phyloP scores from a whole-genome alignment of 179 eudicot genomes.

The Corrigiola litoralis region DNA sequence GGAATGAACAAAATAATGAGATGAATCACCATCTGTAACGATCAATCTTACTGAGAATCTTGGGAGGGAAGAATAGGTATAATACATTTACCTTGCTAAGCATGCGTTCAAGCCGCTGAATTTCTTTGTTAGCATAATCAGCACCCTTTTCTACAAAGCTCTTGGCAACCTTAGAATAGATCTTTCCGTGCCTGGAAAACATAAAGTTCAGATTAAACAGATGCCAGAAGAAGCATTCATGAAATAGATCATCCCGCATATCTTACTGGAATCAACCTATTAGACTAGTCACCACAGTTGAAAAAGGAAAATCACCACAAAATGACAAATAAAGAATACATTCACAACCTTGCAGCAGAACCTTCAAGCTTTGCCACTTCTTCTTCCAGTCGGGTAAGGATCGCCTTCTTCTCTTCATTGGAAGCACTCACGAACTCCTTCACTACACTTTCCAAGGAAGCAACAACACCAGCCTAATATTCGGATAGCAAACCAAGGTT shows the following conservation, averaged over 20 bases:
- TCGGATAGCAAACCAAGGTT: neutral
- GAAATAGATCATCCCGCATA: neutral
- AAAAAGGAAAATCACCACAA: neutral
- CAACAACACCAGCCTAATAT: slow-evolving; percentile 65
- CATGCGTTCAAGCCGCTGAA: slow-evolving; percentile 79
- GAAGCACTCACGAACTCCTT: slow-evolving; percentile 77
- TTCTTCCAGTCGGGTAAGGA: slow-evolving; percentile 57
- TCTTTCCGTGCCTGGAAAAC: slow-evolving; percentile 69
- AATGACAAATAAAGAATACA: neutral
- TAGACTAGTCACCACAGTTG: neutral
- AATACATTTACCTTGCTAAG: slow-evolving; percentile 65
- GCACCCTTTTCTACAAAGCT: slow-evolving; percentile 77
- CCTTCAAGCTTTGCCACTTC: slow-evolving; percentile 85
- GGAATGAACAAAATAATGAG: neutral
- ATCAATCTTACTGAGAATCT: neutral
- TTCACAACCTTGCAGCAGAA: slow-evolving; percentile 68
- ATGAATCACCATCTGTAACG: neutral
- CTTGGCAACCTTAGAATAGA: slow-evolving; percentile 83
- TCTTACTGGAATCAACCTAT: neutral
- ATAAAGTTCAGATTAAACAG: slow-evolving; percentile 2
- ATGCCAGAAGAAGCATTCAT: neutral
- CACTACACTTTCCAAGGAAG: slow-evolving; percentile 53
- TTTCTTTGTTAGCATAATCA: slow-evolving; percentile 86
- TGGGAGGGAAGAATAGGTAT: neutral
- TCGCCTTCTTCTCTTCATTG: slow-evolving; percentile 65